Evolutionary conservation across 1,139 yeast genomes (phyloP).

Genomic region (Geotrichum cucujoidarum): DNA sequence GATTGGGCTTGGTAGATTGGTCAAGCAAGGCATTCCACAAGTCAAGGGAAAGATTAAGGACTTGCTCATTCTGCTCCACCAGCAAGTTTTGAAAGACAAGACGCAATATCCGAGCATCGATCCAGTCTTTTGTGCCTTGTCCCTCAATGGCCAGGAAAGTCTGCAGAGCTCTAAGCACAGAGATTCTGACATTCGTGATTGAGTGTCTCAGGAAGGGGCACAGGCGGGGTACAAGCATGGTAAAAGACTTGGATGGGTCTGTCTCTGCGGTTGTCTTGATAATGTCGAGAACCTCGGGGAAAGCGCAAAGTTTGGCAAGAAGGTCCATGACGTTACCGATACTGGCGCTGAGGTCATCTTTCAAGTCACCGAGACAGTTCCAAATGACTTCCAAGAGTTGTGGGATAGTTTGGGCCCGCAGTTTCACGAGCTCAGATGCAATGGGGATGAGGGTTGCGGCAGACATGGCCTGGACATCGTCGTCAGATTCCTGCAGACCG

Average conservation of each 20-base stretch:
- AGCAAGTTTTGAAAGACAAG: conserved; percentile 80
- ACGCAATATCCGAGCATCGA: conserved; percentile 64
- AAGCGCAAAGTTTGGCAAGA: conserved; percentile 80
- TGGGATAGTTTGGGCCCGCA: conserved; percentile 57
- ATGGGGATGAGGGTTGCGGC: conserved; percentile 92
- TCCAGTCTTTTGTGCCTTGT: conserved; percentile 63
- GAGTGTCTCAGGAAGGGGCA: conserved; percentile 94
- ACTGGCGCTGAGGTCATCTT: conserved; percentile 90
- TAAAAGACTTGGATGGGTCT: conserved; percentile 52
- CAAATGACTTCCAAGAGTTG: conserved; percentile 72
- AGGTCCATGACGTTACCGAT: conserved; percentile 96
- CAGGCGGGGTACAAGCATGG: conserved; percentile 77
- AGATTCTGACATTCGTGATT: conserved; percentile 82
- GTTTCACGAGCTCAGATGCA: conserved; percentile 71
- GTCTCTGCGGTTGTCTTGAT: conserved; percentile 54
- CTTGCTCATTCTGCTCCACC: conserved; percentile 80
- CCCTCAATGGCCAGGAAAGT: conserved; percentile 72
- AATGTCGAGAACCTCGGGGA: conserved; percentile 64
- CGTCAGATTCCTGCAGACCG: conserved; percentile 80
- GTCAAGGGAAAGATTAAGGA: conserved; percentile 56
- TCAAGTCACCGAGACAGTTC: conserved; percentile 77
- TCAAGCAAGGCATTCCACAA: conserved; percentile 57
- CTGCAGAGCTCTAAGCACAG: conserved; percentile 74
- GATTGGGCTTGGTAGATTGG: conserved; percentile 16
- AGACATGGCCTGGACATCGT: conserved; percentile 95